Evolutionary conservation across 2,329 filamentous ascomycete species (phyloP).

Genomic region (Diaporthe eres): DNA sequence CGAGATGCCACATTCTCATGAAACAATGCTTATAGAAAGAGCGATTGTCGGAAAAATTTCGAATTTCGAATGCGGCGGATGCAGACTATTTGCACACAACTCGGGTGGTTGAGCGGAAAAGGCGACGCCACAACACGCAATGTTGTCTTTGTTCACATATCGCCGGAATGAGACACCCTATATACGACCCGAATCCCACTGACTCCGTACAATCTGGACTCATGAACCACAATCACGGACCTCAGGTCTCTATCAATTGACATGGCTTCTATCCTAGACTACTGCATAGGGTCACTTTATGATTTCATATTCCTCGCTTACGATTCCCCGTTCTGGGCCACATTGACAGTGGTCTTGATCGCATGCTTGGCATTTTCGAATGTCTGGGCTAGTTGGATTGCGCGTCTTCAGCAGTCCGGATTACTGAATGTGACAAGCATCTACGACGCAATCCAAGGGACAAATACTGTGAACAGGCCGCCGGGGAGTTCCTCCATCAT

Average conservation of each 20-base stretch:
- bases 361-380: background rate
- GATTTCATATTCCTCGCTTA: background rate
- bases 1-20: background rate
- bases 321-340: background rate
- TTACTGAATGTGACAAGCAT: background rate
- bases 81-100: background rate
- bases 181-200: background rate
- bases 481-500: too few relatives aligned
- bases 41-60: accelerated
- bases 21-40: too few relatives aligned
- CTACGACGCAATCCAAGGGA: background rate
- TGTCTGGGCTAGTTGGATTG: background rate
- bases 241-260: background rate
- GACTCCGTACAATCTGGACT: too few relatives aligned
- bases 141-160: constrained; percentile 1
- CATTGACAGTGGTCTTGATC: background rate
- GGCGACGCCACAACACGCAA: background rate
- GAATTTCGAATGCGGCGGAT: background rate
- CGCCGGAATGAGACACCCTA: background rate
- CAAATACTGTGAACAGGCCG: background rate
- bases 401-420: background rate
- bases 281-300: background rate
- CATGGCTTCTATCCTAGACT: background rate
- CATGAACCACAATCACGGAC: background rate
- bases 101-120: background rate